These are phyloP conservation scores for Diaporthe australafricana DNA, from an alignment of 2,329 filamentous ascomycete genomes.

Conservation along the genomic window DNA sequence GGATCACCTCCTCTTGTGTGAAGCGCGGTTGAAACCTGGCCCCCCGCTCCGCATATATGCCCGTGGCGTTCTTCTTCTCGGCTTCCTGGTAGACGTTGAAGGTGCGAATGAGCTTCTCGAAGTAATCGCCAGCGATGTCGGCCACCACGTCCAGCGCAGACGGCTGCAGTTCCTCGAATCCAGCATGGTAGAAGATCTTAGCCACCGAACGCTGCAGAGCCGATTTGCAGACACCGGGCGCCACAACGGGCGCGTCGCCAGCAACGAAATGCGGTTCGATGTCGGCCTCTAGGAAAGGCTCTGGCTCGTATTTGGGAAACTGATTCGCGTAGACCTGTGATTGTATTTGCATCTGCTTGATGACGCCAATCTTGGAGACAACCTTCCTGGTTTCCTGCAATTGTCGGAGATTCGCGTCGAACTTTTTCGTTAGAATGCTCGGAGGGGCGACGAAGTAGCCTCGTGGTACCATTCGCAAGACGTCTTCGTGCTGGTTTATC, in stretches of 20 bases:
- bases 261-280: constrained; percentile 90
- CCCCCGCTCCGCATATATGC: constrained; percentile 52
- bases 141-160: constrained; percentile 92
- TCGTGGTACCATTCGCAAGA: constrained; percentile 79
- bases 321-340: constrained; percentile 98
- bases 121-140: constrained; percentile 90
- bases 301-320: constrained; percentile 94
- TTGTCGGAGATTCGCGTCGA: constrained; percentile 91
- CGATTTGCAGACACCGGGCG: constrained; percentile 82
- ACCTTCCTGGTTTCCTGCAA: constrained; percentile 98
- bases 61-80: constrained; percentile 75
- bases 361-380: constrained; percentile 94
- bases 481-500: constrained; percentile 88
- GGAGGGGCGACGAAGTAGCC: constrained; percentile 81
- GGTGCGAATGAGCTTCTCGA: constrained; percentile 83
- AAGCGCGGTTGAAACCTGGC: constrained; percentile 72
- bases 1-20: constrained; percentile 84
- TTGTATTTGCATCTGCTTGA: constrained; percentile 99
- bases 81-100: constrained; percentile 86
- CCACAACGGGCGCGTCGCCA: constrained; percentile 89
- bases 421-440: constrained; percentile 79
- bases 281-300: constrained; percentile 88
- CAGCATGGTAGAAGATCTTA: constrained; percentile 95
- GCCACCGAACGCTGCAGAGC: constrained; percentile 91
- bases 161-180: constrained; percentile 97